Evolutionary conservation across 805 yeast genomes (phyloP), one percentile per base, ranked within the genome.

Genomic region (Candida rishiriensis): DNA sequence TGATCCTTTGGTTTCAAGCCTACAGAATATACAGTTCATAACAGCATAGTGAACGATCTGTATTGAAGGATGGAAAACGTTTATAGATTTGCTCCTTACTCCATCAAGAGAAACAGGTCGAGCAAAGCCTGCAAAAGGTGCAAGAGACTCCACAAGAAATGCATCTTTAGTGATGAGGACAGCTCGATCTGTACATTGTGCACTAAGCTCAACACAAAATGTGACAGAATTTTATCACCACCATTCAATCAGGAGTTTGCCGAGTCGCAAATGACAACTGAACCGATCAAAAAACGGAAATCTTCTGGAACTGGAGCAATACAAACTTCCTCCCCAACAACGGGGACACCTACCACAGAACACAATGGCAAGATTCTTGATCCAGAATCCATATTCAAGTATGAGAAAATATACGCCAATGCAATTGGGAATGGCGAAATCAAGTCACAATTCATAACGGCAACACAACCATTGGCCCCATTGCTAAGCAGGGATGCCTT

Each of bases 381-480:
- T 7, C 26, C 26, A 11, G 39, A 44, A 15, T 36, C 48, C n/a
- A 32, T 51, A 3, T 54, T 51, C 44, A 40, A 47, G 8, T 48
- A 57, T 38, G 66, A 62, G 40, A 46, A 43, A 36, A 44, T 61
- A 1, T 61, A 57, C 35, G 63, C 61, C 15, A 46, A 50, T 32
- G 55, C 56, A 29, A 47, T 59, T 13, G 50, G 48, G 15, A 56
- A 43, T 32, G 51, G 55, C 15, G 51, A 51, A 7, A 40, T 44
- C 13, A 48, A 51, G 26, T 52, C 60, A 14, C 67, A 63, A 37
- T 63, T 59, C 42, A 59, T 61, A 6, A 55, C 59, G 29, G 55
- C 66, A 1, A 55, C 64, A 3, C 66, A 63, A 41, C 66, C 67
- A 10, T 43, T 63, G 37, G 63, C 67, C 4, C 64, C 61, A 33